Conservation (phyloP, 208 protist genomes). For the Trypanosoma congolense region DNA sequence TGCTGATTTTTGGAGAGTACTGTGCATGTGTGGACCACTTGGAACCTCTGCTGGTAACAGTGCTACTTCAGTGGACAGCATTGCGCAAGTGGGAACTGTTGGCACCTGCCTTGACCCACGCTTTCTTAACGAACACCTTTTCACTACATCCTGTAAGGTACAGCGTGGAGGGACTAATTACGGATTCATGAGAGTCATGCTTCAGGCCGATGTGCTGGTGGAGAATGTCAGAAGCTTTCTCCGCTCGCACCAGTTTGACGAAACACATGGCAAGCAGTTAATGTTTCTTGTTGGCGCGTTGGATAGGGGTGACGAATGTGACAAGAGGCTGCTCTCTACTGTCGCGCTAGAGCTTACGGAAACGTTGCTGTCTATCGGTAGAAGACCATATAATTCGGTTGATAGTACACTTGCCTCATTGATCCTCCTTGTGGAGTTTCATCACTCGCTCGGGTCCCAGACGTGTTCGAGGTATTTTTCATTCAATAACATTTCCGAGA, state of each 20-base stretch:
- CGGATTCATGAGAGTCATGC: slow-evolving; percentile 12
- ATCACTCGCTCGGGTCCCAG: slow-evolving; percentile 41
- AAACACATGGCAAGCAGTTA: slow-evolving; percentile 41
- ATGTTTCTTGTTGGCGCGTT: slow-evolving; percentile 71
- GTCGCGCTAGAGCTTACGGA: slow-evolving; percentile 26
- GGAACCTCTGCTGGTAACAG: slow-evolving; percentile 52
- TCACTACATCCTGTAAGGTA: slow-evolving; percentile 15
- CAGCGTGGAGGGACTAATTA: slow-evolving; percentile 4
- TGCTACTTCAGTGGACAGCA: slow-evolving; percentile 35
- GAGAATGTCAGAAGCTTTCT: slow-evolving; percentile 37
- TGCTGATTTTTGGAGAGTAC: slow-evolving; percentile 49
- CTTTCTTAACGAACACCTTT: slow-evolving; percentile 29
- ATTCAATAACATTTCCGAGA: slow-evolving; percentile 5
- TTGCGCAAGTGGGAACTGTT: slow-evolving; percentile 34
- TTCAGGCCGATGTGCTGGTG: slow-evolving; percentile 9
- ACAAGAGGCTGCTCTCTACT: slow-evolving; percentile 21
- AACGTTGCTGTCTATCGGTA: slow-evolving; percentile 36
- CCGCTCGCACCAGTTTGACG: slow-evolving; percentile 22
- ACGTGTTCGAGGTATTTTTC: slow-evolving; percentile 23
- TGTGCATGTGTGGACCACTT: slow-evolving; percentile 75
- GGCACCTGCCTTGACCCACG: slow-evolving; percentile 36
- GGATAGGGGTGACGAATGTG: slow-evolving; percentile 12
- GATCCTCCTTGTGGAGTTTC: slow-evolving; percentile 56
- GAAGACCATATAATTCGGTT: slow-evolving; percentile 37
- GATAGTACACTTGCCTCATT: slow-evolving; percentile 31